Conservation (phyloP, 2,329 filamentous ascomycete species). For the Trichoderma koningii region DNA sequence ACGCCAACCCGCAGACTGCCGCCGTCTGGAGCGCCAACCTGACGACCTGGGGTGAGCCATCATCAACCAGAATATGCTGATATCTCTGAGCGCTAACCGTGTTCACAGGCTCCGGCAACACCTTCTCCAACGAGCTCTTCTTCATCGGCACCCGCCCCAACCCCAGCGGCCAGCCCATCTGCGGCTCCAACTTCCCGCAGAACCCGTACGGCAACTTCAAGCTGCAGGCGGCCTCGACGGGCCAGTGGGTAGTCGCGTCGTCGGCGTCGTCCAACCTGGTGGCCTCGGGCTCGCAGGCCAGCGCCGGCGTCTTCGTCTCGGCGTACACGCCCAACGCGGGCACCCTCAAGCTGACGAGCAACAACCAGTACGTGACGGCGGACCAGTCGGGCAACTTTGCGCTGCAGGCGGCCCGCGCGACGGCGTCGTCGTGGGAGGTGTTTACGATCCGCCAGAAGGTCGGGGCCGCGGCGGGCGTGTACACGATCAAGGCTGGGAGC, state of each 20-base stretch:
- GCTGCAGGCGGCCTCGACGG: constrained; percentile 29
- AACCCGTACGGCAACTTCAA: constrained; percentile 34
- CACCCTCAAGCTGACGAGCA: constrained; percentile 27
- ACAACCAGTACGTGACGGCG: constrained; percentile 31
- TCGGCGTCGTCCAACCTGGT: constrained; percentile 29
- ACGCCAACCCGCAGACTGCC: constrained; percentile 32
- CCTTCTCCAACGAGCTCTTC: constrained; percentile 33
- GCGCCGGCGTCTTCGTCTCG: constrained; percentile 30
- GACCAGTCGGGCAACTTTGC: constrained; percentile 30
- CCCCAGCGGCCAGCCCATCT: constrained; percentile 32
- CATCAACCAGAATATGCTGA: too few species aligned
- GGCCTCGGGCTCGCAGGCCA: constrained; percentile 27
- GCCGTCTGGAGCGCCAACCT: constrained; percentile 33
- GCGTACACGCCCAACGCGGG: constrained; percentile 33
- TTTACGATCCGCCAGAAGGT: constrained; percentile 33
- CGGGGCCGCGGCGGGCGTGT: constrained; percentile 30
- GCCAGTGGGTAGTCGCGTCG: constrained; percentile 30
- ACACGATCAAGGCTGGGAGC: constrained; percentile 34
- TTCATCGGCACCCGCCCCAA: constrained; percentile 35
- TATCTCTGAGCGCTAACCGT: too few species aligned
- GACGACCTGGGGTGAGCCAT: constrained; percentile 31
- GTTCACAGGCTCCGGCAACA: constrained; percentile 31
- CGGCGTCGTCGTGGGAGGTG: constrained; percentile 31
- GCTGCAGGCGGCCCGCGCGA: constrained; percentile 29
- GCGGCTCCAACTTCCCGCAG: constrained; percentile 31